Conservation (phyloP, 257 asterid species). For the Datura wrightii region DNA sequence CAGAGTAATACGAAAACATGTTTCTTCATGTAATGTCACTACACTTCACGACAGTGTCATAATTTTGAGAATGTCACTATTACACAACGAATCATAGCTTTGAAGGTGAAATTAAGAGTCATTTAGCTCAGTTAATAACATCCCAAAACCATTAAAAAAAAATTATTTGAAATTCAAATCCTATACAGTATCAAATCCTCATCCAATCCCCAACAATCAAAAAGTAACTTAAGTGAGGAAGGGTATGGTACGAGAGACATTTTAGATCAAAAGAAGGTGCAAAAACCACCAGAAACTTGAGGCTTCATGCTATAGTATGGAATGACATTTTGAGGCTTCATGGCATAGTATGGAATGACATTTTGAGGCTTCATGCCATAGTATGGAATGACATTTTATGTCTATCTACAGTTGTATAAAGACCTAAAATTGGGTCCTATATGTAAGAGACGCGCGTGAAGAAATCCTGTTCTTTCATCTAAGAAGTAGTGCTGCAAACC, state of each 20-base stretch:
- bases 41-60: neutral
- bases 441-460: slow-evolving; percentile 17
- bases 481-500: slow-evolving; percentile 48
- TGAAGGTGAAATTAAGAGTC: neutral
- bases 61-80: neutral
- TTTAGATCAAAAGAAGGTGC: neutral
- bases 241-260: slow-evolving; percentile 9
- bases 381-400: too few relatives aligned
- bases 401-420: slow-evolving; percentile 3
- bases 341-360: neutral
- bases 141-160: neutral
- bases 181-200: neutral
- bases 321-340: neutral
- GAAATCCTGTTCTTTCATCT: slow-evolving; percentile 6
- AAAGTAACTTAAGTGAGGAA: neutral
- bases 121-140: neutral
- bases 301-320: neutral
- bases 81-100: neutral
- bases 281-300: neutral
- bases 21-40: neutral
- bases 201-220: neutral
- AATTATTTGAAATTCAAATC: slow-evolving; percentile 2
- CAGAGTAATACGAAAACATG: neutral
- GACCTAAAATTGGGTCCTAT: neutral
- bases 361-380: neutral